These are phyloP conservation scores for Talaromyces wortmannii DNA, from an alignment of 495 filamentous ascomycete species.

Conservation along the genomic window DNA sequence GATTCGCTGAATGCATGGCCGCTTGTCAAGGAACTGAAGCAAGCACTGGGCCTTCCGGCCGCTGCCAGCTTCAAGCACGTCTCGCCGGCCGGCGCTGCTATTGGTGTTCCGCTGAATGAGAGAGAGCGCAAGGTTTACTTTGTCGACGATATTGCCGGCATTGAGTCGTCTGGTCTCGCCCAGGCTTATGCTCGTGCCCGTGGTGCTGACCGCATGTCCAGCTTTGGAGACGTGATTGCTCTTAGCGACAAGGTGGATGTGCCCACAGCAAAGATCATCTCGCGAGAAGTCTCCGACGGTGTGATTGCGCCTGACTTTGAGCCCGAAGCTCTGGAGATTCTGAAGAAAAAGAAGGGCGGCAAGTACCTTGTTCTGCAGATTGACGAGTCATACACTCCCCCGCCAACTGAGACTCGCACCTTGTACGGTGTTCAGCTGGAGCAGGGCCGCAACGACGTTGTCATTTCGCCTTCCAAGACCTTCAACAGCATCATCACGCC, in stretches of 20 bases:
- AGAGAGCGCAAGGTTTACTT: conserved; percentile 96
- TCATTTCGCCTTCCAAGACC: conserved; percentile 72
- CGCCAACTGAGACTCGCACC: conserved; percentile 67
- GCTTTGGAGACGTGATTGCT: conserved; percentile 93
- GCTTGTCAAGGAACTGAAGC: conserved; percentile 91
- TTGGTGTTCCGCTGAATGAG: conserved; percentile 77
- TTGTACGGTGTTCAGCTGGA: conserved; percentile 81
- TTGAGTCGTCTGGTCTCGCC: conserved; percentile 78
- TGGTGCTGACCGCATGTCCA: conserved; percentile 94
- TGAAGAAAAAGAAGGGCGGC: conserved; percentile 97
- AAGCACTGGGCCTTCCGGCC: conserved; percentile 78
- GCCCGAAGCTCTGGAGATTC: conserved; percentile 76
- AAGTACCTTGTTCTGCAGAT: conserved; percentile 96
- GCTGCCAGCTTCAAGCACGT: conserved; percentile 99
- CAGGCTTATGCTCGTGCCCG: conserved; percentile 93
- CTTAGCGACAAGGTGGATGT: conserved; percentile 85
- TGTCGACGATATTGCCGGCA: conserved; percentile 87
- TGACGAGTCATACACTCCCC: conserved; percentile 77
- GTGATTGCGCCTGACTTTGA: conserved; percentile 87
- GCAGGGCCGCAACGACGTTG: conserved; percentile 87
- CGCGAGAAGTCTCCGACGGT: conserved; percentile 94
- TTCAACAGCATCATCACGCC: conserved; percentile 81
- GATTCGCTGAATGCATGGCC: conserved; percentile 97
- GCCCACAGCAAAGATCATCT: conserved; percentile 92
- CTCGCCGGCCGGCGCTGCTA: conserved; percentile 91